Evolutionary conservation across 2,329 filamentous ascomycete species (phyloP).

Genomic region (Hirsutella minnesotensis): DNA sequence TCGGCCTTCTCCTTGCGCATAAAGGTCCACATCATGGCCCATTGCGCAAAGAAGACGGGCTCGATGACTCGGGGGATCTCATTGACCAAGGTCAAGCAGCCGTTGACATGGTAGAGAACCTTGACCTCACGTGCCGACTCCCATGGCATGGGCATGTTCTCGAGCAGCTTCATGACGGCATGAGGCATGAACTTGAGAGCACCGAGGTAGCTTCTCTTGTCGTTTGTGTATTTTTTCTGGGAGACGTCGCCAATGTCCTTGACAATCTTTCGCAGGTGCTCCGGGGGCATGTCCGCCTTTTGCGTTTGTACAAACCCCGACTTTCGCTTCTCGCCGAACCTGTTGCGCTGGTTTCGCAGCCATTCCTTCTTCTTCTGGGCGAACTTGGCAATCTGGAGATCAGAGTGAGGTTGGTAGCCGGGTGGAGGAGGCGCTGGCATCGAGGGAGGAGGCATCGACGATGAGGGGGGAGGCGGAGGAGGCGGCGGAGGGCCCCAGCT

Average conservation of each 20-base stretch:
- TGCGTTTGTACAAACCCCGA: constrained; percentile 95
- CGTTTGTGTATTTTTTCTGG: constrained; percentile 97
- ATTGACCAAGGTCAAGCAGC: constrained; percentile 92
- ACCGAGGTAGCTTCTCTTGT: constrained; percentile 95
- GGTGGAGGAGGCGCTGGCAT: constrained; percentile 65
- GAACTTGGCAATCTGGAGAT: constrained; percentile 85
- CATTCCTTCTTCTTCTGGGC: constrained; percentile 99
- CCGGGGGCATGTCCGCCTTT: constrained; percentile 96
- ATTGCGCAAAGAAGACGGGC: constrained; percentile 94
- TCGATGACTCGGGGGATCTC: constrained; percentile 95
- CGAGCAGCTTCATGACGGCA: constrained; percentile 87
- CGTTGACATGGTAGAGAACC: constrained; percentile 96
- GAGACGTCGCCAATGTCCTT: constrained; percentile 98
- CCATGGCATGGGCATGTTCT: constrained; percentile 99
- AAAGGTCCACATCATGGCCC: constrained; percentile 98
- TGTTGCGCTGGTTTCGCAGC: constrained; percentile 79
- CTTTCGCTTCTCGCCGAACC: constrained; percentile 94
- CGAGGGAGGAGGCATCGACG: constrained; percentile 44
- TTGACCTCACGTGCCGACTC: constrained; percentile 94
- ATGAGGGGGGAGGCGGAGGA: constrained; percentile 31
- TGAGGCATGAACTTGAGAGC: constrained; percentile 99
- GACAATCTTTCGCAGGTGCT: constrained; percentile 96
- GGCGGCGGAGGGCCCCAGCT: constrained; percentile 45
- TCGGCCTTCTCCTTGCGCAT: constrained; percentile 99
- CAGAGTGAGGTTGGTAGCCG: constrained; percentile 67